Percentiles rank a stretch among this genome's conserved stretches.
Evolutionary conservation across 1,139 yeast species (phyloP).

Genomic region (Pichia sp.): DNA sequence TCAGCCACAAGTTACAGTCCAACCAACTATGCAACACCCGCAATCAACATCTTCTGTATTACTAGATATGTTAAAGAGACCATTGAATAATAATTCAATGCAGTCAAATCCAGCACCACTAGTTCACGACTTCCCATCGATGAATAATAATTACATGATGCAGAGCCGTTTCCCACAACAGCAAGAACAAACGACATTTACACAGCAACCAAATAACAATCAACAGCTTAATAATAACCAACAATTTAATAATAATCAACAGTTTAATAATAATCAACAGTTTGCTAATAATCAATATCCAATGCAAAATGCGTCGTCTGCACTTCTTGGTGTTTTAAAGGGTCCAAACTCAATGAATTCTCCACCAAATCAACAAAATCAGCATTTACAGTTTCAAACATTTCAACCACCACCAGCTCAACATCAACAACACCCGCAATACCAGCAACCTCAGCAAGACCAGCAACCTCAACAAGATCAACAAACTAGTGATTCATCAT

Average conservation of each 20-base stretch:
- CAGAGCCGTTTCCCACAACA: background rate
- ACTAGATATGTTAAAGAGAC: constrained; percentile 14
- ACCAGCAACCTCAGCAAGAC: background rate
- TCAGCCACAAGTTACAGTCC: background rate
- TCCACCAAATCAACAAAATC: background rate
- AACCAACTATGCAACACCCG: background rate
- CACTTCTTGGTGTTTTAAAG: background rate
- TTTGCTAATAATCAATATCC: background rate
- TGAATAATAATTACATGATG: background rate
- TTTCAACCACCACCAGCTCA: background rate
- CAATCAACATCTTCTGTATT: constrained; percentile 5
- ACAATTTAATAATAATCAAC: too few species aligned
- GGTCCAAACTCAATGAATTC: background rate
- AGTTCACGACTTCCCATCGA: background rate
- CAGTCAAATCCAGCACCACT: background rate
- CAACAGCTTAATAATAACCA: background rate
- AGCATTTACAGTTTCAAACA: background rate
- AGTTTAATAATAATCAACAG: too few species aligned
- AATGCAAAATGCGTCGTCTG: background rate
- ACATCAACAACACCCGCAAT: background rate
- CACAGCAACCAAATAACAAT: background rate
- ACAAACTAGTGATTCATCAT: background rate
- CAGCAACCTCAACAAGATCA: background rate
- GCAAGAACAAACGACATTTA: background rate
- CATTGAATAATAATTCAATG: constrained; percentile 1